Conservation (phyloP, 768 basidiomycete genomes). For the Royoungia palumana region DNA sequence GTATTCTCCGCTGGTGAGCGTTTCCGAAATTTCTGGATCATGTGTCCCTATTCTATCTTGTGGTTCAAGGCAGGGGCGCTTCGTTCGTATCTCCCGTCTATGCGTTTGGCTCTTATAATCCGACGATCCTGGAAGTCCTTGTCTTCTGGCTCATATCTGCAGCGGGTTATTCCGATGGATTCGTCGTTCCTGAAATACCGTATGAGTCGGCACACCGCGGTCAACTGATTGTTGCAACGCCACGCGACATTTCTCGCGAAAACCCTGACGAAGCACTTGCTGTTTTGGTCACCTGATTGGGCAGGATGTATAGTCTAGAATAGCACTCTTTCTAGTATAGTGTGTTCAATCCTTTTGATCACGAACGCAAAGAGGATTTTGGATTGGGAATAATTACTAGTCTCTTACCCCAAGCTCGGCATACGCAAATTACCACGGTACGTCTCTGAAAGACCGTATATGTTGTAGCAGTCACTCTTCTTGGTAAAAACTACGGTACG, state of each 20-base stretch:
- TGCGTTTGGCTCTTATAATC: constrained; percentile 36
- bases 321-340: not conserved
- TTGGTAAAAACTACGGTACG: too few species aligned
- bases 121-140: constrained; percentile 51
- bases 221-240: constrained; percentile 26
- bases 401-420: too few species aligned
- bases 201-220: constrained; percentile 16
- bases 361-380: too few species aligned
- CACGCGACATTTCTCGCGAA: constrained; percentile 24
- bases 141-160: constrained; percentile 57
- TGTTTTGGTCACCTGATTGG: constrained; percentile 11
- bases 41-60: not conserved
- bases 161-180: constrained; percentile 37
- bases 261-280: constrained; percentile 20
- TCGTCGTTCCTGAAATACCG: constrained; percentile 26
- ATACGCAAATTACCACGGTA: too few species aligned
- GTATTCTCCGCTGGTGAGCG: constrained; percentile 37
- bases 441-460: too few species aligned
- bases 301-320: not conserved
- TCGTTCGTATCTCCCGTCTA: constrained; percentile 51
- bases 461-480: too few species aligned
- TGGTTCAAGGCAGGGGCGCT: constrained; percentile 46
- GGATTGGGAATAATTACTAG: too few species aligned
- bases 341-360: too few species aligned
- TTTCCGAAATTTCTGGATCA: not conserved